phyloP scores from a whole-genome alignment of 2,329 filamentous ascomycete species.

The Sporothrix pallida region DNA sequence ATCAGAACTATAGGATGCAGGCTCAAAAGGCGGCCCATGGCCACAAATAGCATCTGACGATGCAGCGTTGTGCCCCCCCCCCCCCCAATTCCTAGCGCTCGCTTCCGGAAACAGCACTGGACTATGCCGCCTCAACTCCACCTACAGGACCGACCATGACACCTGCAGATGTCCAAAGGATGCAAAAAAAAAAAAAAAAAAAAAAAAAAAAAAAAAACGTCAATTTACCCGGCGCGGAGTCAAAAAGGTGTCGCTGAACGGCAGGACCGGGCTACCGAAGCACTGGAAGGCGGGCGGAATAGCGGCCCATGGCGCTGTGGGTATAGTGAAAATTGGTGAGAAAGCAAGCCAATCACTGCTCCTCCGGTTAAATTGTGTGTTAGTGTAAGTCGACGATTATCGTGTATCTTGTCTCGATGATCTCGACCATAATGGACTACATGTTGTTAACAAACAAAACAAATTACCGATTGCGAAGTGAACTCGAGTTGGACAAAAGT shows the following conservation, averaged over 20 bases:
- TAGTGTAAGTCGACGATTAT: not conserved
- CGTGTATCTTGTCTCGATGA: not conserved
- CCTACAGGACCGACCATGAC: too few relatives aligned
- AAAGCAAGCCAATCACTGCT: not conserved
- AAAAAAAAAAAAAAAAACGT: not conserved
- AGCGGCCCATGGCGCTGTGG: not conserved
- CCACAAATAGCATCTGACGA: constrained; percentile 4
- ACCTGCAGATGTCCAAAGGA: not conserved
- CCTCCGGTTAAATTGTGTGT: not conserved
- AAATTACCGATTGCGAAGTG: too few relatives aligned
- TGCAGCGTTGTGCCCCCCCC: not conserved
- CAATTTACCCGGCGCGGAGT: constrained; percentile 24
- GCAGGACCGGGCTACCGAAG: constrained; percentile 6
- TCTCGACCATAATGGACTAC: too few relatives aligned
- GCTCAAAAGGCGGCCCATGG: not conserved
- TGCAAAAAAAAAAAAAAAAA: too few relatives aligned
- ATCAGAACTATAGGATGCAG: not conserved
- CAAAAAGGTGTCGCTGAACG: not conserved
- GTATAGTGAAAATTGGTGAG: not conserved
- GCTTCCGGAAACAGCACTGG: not conserved
- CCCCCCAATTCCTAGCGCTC: not conserved
- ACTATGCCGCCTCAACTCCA: not conserved
- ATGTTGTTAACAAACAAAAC: not conserved
- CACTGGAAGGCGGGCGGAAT: not conserved
- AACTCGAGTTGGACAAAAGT: too few relatives aligned